phyloP scores from a whole-genome alignment of 2,329 filamentous ascomycete genomes.

The Aspergillus texensis region DNA sequence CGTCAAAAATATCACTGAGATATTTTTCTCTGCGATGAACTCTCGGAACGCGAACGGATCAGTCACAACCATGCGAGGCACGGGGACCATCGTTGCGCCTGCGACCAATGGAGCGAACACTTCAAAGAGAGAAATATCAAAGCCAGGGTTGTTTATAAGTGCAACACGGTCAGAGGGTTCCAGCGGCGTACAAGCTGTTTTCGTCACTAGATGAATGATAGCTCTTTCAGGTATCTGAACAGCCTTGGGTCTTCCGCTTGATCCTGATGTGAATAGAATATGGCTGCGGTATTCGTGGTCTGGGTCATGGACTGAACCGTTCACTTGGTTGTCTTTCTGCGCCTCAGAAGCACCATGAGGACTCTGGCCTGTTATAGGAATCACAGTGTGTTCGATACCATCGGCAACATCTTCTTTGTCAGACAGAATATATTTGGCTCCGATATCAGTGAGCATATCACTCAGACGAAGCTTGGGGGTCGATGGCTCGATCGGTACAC shows the following conservation, averaged over 20 bases:
- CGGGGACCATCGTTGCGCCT: constrained; percentile 15
- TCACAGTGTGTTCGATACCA: not conserved
- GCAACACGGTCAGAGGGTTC: constrained; percentile 17
- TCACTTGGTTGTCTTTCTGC: not conserved
- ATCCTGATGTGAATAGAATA: constrained; percentile 64
- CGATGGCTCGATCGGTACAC: constrained; percentile 8
- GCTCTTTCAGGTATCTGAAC: constrained; percentile 69
- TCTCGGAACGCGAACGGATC: constrained; percentile 15
- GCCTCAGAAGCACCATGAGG: not conserved
- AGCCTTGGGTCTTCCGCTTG: constrained; percentile 74
- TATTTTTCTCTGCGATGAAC: constrained; percentile 3
- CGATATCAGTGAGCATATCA: constrained; percentile 7
- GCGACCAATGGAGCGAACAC: constrained; percentile 14
- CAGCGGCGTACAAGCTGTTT: constrained; percentile 9
- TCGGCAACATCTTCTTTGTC: not conserved
- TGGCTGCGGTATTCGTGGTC: constrained; percentile 14
- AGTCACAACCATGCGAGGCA: constrained; percentile 9
- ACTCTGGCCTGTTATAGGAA: constrained; percentile 2
- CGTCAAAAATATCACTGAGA: constrained; percentile 13
- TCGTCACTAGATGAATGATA: constrained; percentile 14
- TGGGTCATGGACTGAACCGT: not conserved
- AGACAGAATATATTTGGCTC: constrained; percentile 7
- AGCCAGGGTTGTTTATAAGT: constrained; percentile 18
- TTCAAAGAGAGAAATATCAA: constrained; percentile 18
- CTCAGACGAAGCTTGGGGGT: constrained; percentile 7